Base-by-base conservation (phyloP, 306 rosid genomes). In the Vigna angularis region DNA sequence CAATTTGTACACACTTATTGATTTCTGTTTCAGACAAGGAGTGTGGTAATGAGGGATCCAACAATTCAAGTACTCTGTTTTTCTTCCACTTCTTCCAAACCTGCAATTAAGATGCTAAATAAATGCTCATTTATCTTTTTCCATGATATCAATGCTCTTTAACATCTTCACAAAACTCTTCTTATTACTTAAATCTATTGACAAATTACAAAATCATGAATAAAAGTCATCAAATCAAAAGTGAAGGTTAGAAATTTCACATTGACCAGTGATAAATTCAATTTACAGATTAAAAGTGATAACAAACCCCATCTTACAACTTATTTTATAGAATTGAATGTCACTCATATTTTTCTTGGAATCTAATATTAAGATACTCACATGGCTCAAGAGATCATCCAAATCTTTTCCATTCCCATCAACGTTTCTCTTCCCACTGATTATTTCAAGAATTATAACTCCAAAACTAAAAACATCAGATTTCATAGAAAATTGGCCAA, bases 71-170 rank as follows among this genome's bases (percentile, higher is more conserved):
- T 20, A 44, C 16, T 34, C 45, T 73, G 66, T 34, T 44, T 17
- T 66, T 70, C 15, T 51, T 66, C 84, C 84, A 80, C 57, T 65
- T 73, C 30, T 80, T 56, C 84, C 84, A 80, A 14, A 64, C 84
- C 84, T 80, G 70, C 20, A 79, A 70, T 42, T 28, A 55, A 18
- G 28, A 72, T 17, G 7, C n/a, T 42, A 47, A 28, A 72, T 50
- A 72, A 3, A 45, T 53, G 32, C 3, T 66, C 6, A 32, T 11
- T 53, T 26, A 53, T n/a, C 55, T 52, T 1, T 52, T 52, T 17
- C n/a, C 9, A 18, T 55, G 1, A 9, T 3, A 22, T 22, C 1
- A 36, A 6, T 6, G 9, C 9, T 6, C 42, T 36, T 36, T 36
- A 36, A 42, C 47, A 42, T 42, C 3, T 42, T 42, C 47, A 9